Conservation (phyloP, 768 basidiomycete genomes). For the Leccinellum rugosiceps region DNA sequence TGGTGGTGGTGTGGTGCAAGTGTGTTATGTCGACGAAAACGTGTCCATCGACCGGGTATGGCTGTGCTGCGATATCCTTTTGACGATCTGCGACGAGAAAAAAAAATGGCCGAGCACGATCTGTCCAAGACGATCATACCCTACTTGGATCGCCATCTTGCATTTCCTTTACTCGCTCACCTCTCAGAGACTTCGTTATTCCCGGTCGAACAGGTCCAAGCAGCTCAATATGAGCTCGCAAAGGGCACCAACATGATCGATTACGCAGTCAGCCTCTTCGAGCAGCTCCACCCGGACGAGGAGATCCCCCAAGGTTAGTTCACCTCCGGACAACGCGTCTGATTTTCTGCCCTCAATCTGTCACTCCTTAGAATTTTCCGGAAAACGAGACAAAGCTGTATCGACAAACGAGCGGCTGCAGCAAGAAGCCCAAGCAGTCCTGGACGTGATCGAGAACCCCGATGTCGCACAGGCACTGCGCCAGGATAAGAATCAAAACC, state of each 20-base stretch:
- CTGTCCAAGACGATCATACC: constrained; percentile 88
- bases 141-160: constrained; percentile 91
- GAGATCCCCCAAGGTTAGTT: constrained; percentile 63
- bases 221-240: constrained; percentile 96
- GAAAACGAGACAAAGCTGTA: constrained; percentile 78
- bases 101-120: constrained; percentile 81
- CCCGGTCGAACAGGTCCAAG: constrained; percentile 71
- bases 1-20: constrained; percentile 18
- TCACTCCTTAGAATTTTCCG: constrained; percentile 65
- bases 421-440: constrained; percentile 87
- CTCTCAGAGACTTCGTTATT: constrained; percentile 75
- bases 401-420: constrained; percentile 81
- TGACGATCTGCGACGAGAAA: constrained; percentile 1
- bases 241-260: constrained; percentile 99
- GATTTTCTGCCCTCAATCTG: background rate
- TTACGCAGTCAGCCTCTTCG: constrained; percentile 79
- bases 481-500: constrained; percentile 95
- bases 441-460: constrained; percentile 95
- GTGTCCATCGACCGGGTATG: constrained; percentile 11
- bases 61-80: constrained; percentile 19
- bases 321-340: background rate
- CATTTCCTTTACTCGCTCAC: constrained; percentile 89
- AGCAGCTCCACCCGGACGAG: constrained; percentile 72
- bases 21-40: background rate
- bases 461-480: constrained; percentile 92